Conservation (phyloP, 2,329 filamentous ascomycete genomes). For the Botrytis byssoidea region DNA sequence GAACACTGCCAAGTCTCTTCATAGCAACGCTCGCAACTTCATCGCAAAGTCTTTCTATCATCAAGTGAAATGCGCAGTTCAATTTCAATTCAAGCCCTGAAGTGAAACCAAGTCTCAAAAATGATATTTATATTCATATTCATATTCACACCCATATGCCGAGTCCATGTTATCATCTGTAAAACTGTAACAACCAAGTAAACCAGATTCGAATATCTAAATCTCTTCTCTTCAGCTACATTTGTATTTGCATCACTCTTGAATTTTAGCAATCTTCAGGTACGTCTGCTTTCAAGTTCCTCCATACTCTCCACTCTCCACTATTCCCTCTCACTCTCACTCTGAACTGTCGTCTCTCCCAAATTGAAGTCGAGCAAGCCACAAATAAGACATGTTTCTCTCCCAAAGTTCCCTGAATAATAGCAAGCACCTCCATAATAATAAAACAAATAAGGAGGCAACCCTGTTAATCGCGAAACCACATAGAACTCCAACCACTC, state of each 20-base stretch:
- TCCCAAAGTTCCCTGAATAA: neutral
- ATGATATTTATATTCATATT: neutral
- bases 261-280: neutral
- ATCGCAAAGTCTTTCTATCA: no score
- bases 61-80: neutral
- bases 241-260: neutral
- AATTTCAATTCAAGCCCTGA: neutral
- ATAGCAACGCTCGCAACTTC: no score
- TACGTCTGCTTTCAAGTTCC: neutral
- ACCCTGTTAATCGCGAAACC: neutral
- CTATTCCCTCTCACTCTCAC: neutral
- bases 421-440: neutral
- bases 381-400: neutral
- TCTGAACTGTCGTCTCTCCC: neutral
- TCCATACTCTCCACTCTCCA: neutral
- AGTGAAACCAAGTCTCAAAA: neutral
- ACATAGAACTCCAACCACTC: neutral
- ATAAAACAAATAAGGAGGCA: neutral
- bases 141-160: neutral
- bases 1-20: no score
- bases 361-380: neutral
- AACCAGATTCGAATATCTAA: neutral
- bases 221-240: neutral
- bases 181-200: neutral
- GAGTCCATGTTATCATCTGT: neutral